phyloP scores from a whole-genome alignment of 2,329 filamentous ascomycete genomes.

The Orbilia ellipsospora region DNA sequence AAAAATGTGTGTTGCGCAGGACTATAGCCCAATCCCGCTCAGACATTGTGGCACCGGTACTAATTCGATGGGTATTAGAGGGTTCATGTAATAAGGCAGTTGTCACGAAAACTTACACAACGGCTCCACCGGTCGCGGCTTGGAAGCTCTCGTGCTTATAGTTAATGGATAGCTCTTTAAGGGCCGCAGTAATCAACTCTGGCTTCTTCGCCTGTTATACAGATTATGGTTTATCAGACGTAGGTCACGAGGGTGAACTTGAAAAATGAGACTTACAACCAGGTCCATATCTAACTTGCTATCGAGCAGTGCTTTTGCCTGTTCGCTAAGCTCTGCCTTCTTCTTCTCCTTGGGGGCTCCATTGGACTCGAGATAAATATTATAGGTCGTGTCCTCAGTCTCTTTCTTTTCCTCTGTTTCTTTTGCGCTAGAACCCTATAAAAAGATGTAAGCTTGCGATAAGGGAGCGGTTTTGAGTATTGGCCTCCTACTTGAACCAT shows the following conservation, averaged over 20 bases:
- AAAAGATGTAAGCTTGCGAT: background rate
- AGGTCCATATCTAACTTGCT: constrained; percentile 27
- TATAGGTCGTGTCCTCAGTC: background rate
- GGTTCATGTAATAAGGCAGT: background rate
- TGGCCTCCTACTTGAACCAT: constrained; percentile 4
- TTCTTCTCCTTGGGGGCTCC: constrained; percentile 6
- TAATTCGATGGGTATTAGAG: background rate
- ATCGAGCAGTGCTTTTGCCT: background rate
- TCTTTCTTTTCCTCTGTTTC: background rate
- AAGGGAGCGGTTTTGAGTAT: background rate
- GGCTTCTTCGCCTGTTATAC: constrained; percentile 5
- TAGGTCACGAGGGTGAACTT: background rate
- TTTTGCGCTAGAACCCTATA: background rate
- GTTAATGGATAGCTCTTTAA: constrained; percentile 12
- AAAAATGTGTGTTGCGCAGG: constrained; percentile 14
- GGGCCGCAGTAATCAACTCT: constrained; percentile 9
- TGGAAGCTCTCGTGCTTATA: constrained; percentile 20
- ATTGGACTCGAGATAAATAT: constrained; percentile 16
- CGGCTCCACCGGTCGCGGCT: constrained; percentile 7
- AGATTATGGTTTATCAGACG: background rate
- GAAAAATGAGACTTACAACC: background rate
- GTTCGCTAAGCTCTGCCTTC: constrained; percentile 8
- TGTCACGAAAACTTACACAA: constrained; percentile 19
- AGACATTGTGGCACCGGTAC: constrained; percentile 13
- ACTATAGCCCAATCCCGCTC: constrained; percentile 25